phyloP scores from a whole-genome alignment of 2,329 filamentous ascomycete genomes.

The Emmonsiellopsis sp. region DNA sequence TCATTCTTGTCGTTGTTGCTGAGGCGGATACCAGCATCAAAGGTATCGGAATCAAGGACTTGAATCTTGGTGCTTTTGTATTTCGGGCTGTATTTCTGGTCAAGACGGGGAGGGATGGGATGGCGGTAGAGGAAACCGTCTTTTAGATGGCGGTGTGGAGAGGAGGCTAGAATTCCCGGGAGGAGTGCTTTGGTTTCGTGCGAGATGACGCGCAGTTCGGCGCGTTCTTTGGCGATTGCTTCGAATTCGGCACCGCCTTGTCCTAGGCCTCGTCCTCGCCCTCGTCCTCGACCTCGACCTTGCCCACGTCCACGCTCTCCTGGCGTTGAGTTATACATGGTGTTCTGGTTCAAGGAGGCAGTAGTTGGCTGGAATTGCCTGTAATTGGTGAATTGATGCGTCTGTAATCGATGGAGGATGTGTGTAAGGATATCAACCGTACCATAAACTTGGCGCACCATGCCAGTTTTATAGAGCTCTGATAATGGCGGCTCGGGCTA shows the following conservation, averaged over 20 bases:
- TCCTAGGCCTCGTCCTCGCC: background rate
- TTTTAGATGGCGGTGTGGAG: background rate
- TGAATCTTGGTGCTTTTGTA: background rate
- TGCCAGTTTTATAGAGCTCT: too few relatives aligned
- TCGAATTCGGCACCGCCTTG: background rate
- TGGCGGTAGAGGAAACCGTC: conserved; percentile 3
- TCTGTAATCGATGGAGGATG: too few relatives aligned
- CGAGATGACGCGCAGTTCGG: background rate
- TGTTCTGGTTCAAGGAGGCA: too few relatives aligned
- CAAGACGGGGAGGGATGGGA: background rate
- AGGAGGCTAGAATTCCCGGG: background rate
- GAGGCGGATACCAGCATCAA: conserved; percentile 1
- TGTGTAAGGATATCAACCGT: too few relatives aligned
- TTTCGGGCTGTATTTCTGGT: background rate
- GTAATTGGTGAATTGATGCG: too few relatives aligned
- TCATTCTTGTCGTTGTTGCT: background rate
- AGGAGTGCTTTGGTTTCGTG: background rate
- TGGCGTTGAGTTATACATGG: too few relatives aligned
- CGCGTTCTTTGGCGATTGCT: background rate
- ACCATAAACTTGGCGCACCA: too few relatives aligned
- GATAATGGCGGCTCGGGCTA: too few relatives aligned
- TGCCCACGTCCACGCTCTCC: background rate
- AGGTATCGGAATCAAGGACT: conserved; percentile 3
- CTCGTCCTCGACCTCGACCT: background rate
- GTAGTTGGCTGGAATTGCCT: too few relatives aligned